phyloP scores from a whole-genome alignment of 345 rosid species.

The Eucalyptus marginata region DNA sequence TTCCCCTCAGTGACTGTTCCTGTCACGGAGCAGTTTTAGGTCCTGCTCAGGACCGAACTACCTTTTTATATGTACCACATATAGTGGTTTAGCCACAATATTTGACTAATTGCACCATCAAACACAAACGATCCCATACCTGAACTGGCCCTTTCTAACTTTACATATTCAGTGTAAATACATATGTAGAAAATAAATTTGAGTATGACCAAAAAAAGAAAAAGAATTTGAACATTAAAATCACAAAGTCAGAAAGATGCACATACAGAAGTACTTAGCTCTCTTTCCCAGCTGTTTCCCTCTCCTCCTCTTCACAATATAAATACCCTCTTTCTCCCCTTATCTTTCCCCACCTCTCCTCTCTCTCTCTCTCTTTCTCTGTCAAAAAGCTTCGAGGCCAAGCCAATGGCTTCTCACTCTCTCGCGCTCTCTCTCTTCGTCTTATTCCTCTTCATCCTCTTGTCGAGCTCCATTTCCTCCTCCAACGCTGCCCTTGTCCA shows the following conservation, averaged over 20 bases:
- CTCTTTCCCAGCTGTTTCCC: background rate
- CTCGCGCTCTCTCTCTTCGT: conserved; percentile 7
- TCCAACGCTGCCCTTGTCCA: conserved; percentile 34
- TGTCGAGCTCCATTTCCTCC: conserved; percentile 6
- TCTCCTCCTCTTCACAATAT: background rate
- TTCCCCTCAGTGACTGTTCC: too few species aligned
- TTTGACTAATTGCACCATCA: too few species aligned
- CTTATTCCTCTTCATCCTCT: background rate
- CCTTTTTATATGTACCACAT: background rate
- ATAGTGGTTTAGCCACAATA: too few species aligned
- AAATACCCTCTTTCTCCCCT: background rate
- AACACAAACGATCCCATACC: background rate
- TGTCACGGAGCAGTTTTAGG: too few species aligned
- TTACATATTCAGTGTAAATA: background rate
- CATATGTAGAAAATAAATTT: background rate
- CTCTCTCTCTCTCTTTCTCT: background rate
- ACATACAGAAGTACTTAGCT: background rate
- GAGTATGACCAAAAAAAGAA: background rate
- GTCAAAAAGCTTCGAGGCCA: background rate
- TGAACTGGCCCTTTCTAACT: background rate
- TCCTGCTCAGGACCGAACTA: too few species aligned
- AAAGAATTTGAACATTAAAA: background rate
- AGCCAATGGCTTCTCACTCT: conserved; percentile 13
- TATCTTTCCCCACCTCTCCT: background rate
- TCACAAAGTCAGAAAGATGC: background rate